Conservation (phyloP, 768 basidiomycete species). For the Hypholoma fasciculare region DNA sequence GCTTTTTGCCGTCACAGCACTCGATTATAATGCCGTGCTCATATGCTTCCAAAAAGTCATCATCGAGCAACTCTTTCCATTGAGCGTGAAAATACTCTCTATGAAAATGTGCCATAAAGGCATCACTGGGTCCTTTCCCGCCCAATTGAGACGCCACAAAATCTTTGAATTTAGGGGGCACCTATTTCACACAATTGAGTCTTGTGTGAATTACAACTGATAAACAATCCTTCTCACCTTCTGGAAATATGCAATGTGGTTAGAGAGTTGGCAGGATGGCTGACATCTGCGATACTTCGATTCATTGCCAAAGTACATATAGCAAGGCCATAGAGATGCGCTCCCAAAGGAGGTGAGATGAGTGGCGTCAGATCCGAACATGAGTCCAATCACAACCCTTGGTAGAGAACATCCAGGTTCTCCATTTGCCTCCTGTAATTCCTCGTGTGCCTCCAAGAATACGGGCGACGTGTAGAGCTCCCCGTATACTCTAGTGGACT, state of each 20-base stretch:
- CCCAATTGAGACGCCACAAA: neutral
- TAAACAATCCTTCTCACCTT: neutral
- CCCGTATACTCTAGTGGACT: too few relatives aligned
- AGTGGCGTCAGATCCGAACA: neutral
- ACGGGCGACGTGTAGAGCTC: too few relatives aligned
- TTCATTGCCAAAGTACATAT: neutral
- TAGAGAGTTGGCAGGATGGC: neutral
- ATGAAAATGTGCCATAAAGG: slow-evolving; percentile 19
- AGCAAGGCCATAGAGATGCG: neutral
- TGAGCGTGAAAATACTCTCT: slow-evolving; percentile 29
- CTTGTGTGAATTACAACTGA: too few relatives aligned
- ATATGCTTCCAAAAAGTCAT: slow-evolving; percentile 21
- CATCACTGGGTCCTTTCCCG: neutral
- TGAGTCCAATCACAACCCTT: neutral
- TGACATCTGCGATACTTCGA: neutral
- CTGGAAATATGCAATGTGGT: neutral
- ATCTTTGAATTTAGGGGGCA: too few relatives aligned
- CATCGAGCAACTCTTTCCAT: slow-evolving; percentile 21
- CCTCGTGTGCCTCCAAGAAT: neutral
- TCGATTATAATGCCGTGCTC: slow-evolving; percentile 28
- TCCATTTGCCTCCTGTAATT: neutral
- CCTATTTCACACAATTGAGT: neutral
- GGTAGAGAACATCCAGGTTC: neutral
- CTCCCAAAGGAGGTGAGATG: neutral
- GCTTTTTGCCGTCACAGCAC: slow-evolving; percentile 28